Conservation (phyloP, 2,329 filamentous ascomycete genomes). For the Scedosporium minutisporum region DNA sequence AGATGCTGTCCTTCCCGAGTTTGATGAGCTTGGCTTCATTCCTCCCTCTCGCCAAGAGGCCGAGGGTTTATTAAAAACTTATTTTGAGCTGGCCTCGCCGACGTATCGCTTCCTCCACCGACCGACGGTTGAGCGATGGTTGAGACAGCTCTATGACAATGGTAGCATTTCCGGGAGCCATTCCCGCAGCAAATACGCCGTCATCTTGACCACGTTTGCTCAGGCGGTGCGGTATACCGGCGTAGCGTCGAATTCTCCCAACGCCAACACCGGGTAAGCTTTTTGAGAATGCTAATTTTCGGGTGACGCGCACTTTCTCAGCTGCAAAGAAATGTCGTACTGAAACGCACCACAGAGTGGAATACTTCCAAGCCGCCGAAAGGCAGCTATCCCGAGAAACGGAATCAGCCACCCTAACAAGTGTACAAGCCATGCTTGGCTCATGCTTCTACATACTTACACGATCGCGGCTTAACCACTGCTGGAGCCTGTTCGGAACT, state of each 20-base stretch:
- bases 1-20: neutral
- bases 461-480: slow-evolving; percentile 35
- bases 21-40: neutral
- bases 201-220: neutral
- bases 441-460: slow-evolving; percentile 35
- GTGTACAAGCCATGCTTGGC: slow-evolving; percentile 29
- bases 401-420: slow-evolving; percentile 26
- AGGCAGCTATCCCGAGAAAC: slow-evolving; percentile 27
- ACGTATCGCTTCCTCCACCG: slow-evolving; percentile 27
- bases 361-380: slow-evolving; percentile 24
- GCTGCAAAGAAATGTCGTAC: neutral
- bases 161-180: neutral
- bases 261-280: neutral
- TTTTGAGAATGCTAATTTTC: neutral
- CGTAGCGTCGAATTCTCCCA: neutral
- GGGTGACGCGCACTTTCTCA: neutral
- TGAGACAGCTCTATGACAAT: slow-evolving; percentile 28
- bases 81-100: slow-evolving; percentile 26
- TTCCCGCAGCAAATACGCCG: neutral
- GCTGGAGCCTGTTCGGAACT: slow-evolving; percentile 36
- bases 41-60: neutral
- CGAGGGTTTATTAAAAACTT: slow-evolving; percentile 18
- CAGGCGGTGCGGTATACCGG: neutral
- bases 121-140: slow-evolving; percentile 24
- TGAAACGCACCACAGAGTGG: slow-evolving; percentile 14